Evolutionary conservation across 495 filamentous ascomycete genomes (phyloP).

Genomic region (Talaromyces borbonicus): DNA sequence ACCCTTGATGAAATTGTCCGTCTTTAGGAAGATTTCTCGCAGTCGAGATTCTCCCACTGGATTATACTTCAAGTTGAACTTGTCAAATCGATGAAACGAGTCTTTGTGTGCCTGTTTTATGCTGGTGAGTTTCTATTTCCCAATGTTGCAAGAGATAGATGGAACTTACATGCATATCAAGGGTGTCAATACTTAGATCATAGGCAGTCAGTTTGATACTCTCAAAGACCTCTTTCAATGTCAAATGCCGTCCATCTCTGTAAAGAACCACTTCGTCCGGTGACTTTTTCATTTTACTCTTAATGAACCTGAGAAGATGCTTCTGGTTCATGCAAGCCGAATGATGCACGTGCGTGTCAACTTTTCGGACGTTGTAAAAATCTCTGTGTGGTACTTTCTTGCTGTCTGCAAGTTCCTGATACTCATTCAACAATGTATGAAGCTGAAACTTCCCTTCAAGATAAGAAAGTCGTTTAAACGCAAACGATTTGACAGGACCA

Average conservation of each 20-base stretch:
- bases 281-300: slow-evolving; percentile 97
- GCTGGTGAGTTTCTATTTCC: too few species aligned
- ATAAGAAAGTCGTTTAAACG: slow-evolving; percentile 87
- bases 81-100: slow-evolving; percentile 97
- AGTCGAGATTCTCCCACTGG: slow-evolving; percentile 91
- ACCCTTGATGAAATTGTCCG: slow-evolving; percentile 93
- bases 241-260: slow-evolving; percentile 86
- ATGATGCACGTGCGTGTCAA: slow-evolving; percentile 98
- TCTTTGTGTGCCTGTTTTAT: slow-evolving; percentile 96
- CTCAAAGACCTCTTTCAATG: slow-evolving; percentile 86
- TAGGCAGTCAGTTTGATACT: slow-evolving; percentile 96
- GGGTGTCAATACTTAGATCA: slow-evolving; percentile 94
- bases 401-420: slow-evolving; percentile 95
- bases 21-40: slow-evolving; percentile 94
- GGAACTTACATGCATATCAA: slow-evolving; percentile 86
- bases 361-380: slow-evolving; percentile 98
- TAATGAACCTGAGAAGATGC: slow-evolving; percentile 94
- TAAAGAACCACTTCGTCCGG: slow-evolving; percentile 90
- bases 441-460: slow-evolving; percentile 94
- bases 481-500: slow-evolving; percentile 93
- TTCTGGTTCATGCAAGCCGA: slow-evolving; percentile 99
- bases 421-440: slow-evolving; percentile 85
- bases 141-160: too few species aligned
- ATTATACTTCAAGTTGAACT: slow-evolving; percentile 99
- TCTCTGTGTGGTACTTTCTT: slow-evolving; percentile 95